Conservation (phyloP, 2,329 filamentous ascomycete species). For the Talaromyces albobiverticillius region DNA sequence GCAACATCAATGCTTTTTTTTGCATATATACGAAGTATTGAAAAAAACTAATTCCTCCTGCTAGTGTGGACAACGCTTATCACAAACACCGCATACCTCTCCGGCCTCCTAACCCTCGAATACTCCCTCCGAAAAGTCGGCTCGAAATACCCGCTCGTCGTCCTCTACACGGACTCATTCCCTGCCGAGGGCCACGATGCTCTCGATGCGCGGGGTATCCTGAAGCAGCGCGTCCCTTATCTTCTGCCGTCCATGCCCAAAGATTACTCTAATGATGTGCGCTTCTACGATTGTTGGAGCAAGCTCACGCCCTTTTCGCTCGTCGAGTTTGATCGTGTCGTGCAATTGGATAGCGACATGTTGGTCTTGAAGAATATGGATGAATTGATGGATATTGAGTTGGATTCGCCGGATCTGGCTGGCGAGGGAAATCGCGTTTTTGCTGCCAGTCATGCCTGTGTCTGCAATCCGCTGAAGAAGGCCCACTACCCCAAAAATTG, state of each 20-base stretch:
- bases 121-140: conserved; percentile 65
- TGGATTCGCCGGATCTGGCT: conserved; percentile 57
- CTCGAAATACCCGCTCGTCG: conserved; percentile 74
- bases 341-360: conserved; percentile 89
- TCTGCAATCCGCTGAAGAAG: conserved; percentile 78
- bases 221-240: conserved; percentile 67
- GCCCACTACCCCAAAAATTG: conserved; percentile 75
- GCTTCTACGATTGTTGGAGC: conserved; percentile 88
- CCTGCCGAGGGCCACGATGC: conserved; percentile 66
- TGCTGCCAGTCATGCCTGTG: conserved; percentile 78
- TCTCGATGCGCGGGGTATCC: conserved; percentile 67
- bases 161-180: conserved; percentile 77
- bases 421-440: conserved; percentile 65
- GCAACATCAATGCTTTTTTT: too few relatives aligned
- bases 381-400: conserved; percentile 78
- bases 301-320: conserved; percentile 79
- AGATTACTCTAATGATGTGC: conserved; percentile 72
- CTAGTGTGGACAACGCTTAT: conserved; percentile 84
- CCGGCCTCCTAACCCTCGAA: conserved; percentile 77
- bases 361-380: conserved; percentile 82
- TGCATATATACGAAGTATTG: too few relatives aligned
- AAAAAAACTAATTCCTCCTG: too few relatives aligned
- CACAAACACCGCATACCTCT: conserved; percentile 77
- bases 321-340: conserved; percentile 71
- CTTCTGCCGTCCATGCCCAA: conserved; percentile 64